Evolutionary conservation across 148 eudicot genomes (phyloP).

Genomic region (Gaultheria prostrata): DNA sequence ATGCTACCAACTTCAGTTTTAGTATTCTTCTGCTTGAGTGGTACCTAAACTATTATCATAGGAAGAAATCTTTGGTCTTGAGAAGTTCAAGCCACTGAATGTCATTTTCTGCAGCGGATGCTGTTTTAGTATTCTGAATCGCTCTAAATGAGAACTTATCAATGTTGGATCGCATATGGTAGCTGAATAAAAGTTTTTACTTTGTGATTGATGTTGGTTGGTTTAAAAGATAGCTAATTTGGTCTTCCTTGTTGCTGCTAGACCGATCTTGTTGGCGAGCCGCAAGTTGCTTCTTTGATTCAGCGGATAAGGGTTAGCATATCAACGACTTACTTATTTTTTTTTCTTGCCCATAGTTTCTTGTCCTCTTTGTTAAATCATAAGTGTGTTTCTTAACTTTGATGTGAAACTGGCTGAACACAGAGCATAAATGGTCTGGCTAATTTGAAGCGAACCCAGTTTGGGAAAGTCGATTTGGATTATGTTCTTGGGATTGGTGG

Average conservation of each 20-base stretch:
- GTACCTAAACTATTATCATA: not conserved
- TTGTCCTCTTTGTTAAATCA: not conserved
- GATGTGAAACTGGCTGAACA: constrained; percentile 10
- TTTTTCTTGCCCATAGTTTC: not conserved
- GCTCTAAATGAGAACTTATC: not conserved
- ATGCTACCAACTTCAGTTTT: not conserved
- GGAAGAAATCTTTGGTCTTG: not conserved
- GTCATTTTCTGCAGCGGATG: not conserved
- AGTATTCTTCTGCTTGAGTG: not conserved
- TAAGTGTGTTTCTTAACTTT: not conserved
- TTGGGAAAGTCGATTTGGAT: constrained; percentile 83
- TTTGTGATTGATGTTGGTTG: not conserved
- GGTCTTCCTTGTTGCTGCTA: constrained; percentile 28
- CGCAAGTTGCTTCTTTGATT: constrained; percentile 55
- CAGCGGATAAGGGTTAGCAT: constrained; percentile 74
- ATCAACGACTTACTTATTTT: constrained; percentile 2
- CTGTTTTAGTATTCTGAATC: not conserved
- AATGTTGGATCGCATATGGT: not conserved
- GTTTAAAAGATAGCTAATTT: constrained; percentile 11
- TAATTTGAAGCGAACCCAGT: constrained; percentile 62
- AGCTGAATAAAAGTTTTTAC: not conserved
- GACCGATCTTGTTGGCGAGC: constrained; percentile 91
- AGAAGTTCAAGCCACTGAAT: not conserved
- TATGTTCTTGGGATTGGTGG: constrained; percentile 99
- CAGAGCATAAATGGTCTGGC: constrained; percentile 92